Evolutionary conservation across 2,329 filamentous ascomycete genomes (phyloP).

Genomic region (Endoconidiophora laricicola): DNA sequence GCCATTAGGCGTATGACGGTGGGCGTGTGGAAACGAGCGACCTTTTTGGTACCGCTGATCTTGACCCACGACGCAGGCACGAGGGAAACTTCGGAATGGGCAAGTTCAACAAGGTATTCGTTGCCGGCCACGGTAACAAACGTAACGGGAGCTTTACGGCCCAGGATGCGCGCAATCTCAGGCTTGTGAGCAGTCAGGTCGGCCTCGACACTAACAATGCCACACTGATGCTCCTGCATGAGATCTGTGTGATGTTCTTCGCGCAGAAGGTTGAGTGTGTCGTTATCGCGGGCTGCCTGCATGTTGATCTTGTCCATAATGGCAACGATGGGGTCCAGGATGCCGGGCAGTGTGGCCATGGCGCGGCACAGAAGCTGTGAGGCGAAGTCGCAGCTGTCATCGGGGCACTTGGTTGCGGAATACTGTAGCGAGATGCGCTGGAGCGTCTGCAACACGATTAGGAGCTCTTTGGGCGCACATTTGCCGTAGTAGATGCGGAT

Average conservation of each 20-base stretch:
- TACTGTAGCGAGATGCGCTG: constrained; percentile 70
- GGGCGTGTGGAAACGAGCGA: constrained; percentile 86
- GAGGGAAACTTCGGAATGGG: constrained; percentile 63
- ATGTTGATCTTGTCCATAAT: constrained; percentile 77
- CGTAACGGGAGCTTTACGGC: constrained; percentile 49
- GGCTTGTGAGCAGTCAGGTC: constrained; percentile 65
- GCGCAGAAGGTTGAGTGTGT: constrained; percentile 89
- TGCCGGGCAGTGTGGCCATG: constrained; percentile 58
- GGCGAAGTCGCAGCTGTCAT: constrained; percentile 49
- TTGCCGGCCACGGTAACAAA: constrained; percentile 81
- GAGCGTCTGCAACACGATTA: constrained; percentile 69
- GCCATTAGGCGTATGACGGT: constrained; percentile 68
- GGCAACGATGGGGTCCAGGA: constrained; percentile 52
- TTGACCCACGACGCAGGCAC: constrained; percentile 93
- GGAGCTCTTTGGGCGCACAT: constrained; percentile 75
- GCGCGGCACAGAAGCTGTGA: constrained; percentile 55
- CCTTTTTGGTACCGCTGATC: constrained; percentile 82
- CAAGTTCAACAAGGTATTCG: constrained; percentile 85
- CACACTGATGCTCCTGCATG: constrained; percentile 75
- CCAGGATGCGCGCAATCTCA: constrained; percentile 54
- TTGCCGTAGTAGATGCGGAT: constrained; percentile 97
- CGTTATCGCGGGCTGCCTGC: constrained; percentile 65
- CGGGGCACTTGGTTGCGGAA: constrained; percentile 43
- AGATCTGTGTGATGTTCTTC: constrained; percentile 76
- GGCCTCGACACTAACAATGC: constrained; percentile 81